A percentile compares a stretch with the other conserved stretches of the same genome.
Conservation (phyloP, 495 filamentous ascomycete species). For the Lasiosphaeris hirsuta region DNA sequence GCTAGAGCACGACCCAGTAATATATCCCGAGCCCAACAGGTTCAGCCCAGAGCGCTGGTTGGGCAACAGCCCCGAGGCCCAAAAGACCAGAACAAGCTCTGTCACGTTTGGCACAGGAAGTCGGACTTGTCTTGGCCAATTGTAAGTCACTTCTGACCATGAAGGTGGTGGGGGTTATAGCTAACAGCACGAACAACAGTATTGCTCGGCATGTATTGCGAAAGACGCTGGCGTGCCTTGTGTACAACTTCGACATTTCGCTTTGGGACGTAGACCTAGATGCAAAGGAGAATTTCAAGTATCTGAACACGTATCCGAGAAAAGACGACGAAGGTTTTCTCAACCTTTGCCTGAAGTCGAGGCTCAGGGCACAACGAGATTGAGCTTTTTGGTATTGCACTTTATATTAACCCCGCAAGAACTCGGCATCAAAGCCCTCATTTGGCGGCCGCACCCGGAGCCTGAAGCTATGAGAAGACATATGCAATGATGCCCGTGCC, state of each 20-base stretch:
- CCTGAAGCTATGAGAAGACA: too few relatives aligned
- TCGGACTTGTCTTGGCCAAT: conserved; percentile 5
- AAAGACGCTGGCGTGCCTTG: conserved; percentile 6
- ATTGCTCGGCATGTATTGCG: conserved; percentile 9
- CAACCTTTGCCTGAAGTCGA: too few relatives aligned
- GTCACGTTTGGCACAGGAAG: conserved; percentile 6
- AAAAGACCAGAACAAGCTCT: conserved; percentile 2
- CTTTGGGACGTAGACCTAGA: neutral
- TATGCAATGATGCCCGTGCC: too few relatives aligned
- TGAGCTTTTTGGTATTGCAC: too few relatives aligned
- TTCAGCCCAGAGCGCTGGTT: conserved; percentile 2
- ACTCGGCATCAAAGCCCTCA: too few relatives aligned
- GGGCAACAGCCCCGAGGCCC: neutral
- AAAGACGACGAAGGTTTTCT: too few relatives aligned
- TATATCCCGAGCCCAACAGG: conserved; percentile 5
- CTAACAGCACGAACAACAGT: neutral
- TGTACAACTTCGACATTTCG: conserved; percentile 8
- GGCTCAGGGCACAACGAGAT: too few relatives aligned
- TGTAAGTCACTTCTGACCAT: neutral
- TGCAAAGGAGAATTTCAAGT: neutral
- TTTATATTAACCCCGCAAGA: too few relatives aligned
- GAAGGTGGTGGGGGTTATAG: neutral
- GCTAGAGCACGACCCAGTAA: neutral
- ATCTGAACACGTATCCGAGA: conserved; percentile 6
- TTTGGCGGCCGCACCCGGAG: too few relatives aligned